Evolutionary conservation across 257 asterid species (phyloP).

Genomic region (Solanum verrucosum): DNA sequence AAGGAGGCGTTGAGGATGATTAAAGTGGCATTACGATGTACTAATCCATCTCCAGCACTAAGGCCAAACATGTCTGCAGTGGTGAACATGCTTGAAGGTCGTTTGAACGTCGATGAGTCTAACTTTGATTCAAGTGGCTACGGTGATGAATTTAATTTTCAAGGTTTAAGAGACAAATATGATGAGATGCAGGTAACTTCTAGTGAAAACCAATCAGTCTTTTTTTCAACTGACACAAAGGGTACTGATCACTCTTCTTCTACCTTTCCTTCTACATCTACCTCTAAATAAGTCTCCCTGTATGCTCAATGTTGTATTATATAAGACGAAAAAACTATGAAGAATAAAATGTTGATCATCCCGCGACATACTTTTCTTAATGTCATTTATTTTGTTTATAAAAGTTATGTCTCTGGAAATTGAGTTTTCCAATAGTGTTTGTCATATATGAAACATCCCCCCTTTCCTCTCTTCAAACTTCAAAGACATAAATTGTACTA

Average conservation of each 20-base stretch:
- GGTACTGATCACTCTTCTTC: not conserved
- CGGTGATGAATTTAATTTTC: constrained; percentile 27
- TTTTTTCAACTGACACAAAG: not conserved
- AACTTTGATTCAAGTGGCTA: not conserved
- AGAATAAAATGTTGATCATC: not conserved
- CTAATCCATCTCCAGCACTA: constrained; percentile 56
- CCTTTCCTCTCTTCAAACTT: too few species aligned
- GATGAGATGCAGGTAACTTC: constrained; percentile 16
- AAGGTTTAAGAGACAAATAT: constrained; percentile 33
- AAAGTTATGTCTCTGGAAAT: too few species aligned
- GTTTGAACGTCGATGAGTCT: not conserved
- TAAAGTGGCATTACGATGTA: constrained; percentile 42
- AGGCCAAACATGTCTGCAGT: constrained; percentile 60
- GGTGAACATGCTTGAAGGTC: constrained; percentile 46
- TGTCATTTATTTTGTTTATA: too few species aligned
- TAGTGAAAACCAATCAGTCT: constrained; percentile 3
- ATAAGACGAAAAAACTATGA: not conserved
- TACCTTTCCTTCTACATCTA: not conserved
- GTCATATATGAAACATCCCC: too few species aligned
- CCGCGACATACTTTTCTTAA: not conserved
- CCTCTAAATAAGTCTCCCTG: not conserved
- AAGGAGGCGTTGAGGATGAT: constrained; percentile 39
- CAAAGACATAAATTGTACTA: too few species aligned
- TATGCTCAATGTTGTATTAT: not conserved
- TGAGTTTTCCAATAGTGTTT: too few species aligned